Evolutionary conservation across 129 eudicot species (phyloP), one percentile per base, ranked within the genome.

Genomic region (Flaveria brownii): DNA sequence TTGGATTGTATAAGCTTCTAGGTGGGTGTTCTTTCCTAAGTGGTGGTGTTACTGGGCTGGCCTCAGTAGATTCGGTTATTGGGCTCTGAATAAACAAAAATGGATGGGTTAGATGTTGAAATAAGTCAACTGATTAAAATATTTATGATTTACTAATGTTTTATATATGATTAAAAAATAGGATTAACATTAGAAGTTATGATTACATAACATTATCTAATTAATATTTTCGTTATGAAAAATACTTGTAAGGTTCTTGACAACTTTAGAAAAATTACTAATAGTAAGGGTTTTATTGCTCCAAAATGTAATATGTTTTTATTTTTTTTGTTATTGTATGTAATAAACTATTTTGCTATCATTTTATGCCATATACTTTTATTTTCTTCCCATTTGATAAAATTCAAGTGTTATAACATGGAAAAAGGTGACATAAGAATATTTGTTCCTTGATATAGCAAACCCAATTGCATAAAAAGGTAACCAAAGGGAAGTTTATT

Each of bases 21-120:
- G 89, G 89, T 49, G 81, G 79, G 20, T 71, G 82, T 74, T 90
- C 96, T 54, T 88, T 90, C 69, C 82, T 78, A 64, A 93, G 72
- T 9, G 89, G 89, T 59, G 96, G 95, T 6, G 96, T 93, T 49
- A 82, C 88, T 2, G 97, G 97, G 82, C 89, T 90, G 52, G 77
- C 81, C 75, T 84, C 92, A 8, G 74, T 73, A 15, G 92, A 87
- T 45, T 79, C 92, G 9, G 82, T 42, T 82, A 71, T 87, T 4
- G 88, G 84, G 74, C 70, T 82, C 98, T 93, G 82, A 43, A 60
- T 43, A 61, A 25, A 45, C 5, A 46, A 17, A 5, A 12, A 51
- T 4, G 0, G 8, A 41, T 2, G 17, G 17, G 25, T 20, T 5
- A 39, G 54, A 59, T 15, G 26, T 55, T 55, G 25, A 36, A 36